phyloP scores from a whole-genome alignment of 345 rosid species.

The Cardamine chenopodiifolia region DNA sequence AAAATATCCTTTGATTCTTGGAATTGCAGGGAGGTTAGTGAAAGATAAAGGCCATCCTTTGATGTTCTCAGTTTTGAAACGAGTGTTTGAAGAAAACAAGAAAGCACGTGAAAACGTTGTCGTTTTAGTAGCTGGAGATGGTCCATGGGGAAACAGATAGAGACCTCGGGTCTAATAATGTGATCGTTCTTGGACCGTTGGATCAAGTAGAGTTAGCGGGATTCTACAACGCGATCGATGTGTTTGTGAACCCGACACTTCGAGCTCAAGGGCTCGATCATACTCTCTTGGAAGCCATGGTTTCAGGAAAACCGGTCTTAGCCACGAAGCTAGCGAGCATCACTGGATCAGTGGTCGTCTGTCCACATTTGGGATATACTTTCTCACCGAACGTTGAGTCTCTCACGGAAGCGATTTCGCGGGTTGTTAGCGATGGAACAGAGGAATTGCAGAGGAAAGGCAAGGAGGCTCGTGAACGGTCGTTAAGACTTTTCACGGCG shows the following conservation, averaged over 20 bases:
- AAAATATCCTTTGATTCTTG: constrained; percentile 51
- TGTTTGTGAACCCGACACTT: constrained; percentile 83
- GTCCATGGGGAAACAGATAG: constrained; percentile 86
- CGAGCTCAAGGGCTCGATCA: constrained; percentile 95
- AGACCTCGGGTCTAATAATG: constrained; percentile 61
- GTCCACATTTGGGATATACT: constrained; percentile 65
- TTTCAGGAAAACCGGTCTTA: constrained; percentile 74
- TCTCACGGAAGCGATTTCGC: constrained; percentile 55
- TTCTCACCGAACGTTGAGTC: constrained; percentile 75
- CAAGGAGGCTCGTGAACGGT: constrained; percentile 59
- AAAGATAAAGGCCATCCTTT: constrained; percentile 87
- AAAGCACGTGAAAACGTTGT: constrained; percentile 50
- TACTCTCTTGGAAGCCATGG: constrained; percentile 87
- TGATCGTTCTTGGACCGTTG: constrained; percentile 75
- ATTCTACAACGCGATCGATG: constrained; percentile 80
- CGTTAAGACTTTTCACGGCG: constrained; percentile 76
- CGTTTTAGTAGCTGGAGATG: constrained; percentile 86
- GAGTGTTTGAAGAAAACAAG: constrained; percentile 56
- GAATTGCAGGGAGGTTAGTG: constrained; percentile 90
- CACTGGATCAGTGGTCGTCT: constrained; percentile 68
- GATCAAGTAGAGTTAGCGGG: constrained; percentile 72
- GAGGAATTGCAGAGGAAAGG: constrained; percentile 69
- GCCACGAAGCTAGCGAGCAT: constrained; percentile 88
- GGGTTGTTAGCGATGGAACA: constrained; percentile 63
- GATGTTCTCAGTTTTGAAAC: constrained; percentile 75